Evolutionary conservation across 208 protist genomes (phyloP).

Genomic region (Phytomonas sp.): DNA sequence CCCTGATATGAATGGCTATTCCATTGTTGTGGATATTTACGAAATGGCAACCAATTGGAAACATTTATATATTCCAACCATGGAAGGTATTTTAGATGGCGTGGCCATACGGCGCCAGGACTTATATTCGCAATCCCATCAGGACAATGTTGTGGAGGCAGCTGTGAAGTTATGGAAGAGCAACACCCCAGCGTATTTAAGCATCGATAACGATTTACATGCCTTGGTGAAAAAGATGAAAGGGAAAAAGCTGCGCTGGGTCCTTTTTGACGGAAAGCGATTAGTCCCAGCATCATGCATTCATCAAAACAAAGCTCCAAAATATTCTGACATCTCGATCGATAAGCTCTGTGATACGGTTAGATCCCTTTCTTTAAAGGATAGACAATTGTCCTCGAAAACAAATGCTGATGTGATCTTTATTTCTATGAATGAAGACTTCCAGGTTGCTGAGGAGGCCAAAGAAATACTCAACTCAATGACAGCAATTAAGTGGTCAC

Average conservation of each 20-base stretch:
- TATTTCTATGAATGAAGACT: constrained; percentile 13
- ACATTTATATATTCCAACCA: constrained; percentile 34
- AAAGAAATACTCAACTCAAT: constrained; percentile 24
- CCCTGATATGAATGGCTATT: constrained; percentile 33
- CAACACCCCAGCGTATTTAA: constrained; percentile 54
- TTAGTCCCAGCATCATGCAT: constrained; percentile 23
- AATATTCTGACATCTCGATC: constrained; percentile 18
- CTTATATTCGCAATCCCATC: constrained; percentile 32
- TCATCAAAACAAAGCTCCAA: constrained; percentile 25
- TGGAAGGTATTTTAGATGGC: constrained; percentile 35
- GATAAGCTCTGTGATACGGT: constrained; percentile 29
- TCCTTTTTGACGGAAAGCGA: constrained; percentile 39
- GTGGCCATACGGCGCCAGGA: constrained; percentile 45
- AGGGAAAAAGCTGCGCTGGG: constrained; percentile 27
- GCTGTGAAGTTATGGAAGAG: constrained; percentile 55
- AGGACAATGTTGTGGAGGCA: constrained; percentile 28
- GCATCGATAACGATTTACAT: constrained; percentile 31
- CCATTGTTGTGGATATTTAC: constrained; percentile 45
- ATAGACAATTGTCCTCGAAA: constrained; percentile 8
- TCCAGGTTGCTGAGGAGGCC: constrained; percentile 17
- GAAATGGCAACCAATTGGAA: constrained; percentile 25
- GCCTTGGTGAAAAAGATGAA: constrained; percentile 32
- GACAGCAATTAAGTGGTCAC: constrained; percentile 17
- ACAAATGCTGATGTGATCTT: constrained; percentile 6
- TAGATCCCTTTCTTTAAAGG: constrained; percentile 19